phyloP scores from a whole-genome alignment of 257 asterid species.

The Solanum gandarillasii region DNA sequence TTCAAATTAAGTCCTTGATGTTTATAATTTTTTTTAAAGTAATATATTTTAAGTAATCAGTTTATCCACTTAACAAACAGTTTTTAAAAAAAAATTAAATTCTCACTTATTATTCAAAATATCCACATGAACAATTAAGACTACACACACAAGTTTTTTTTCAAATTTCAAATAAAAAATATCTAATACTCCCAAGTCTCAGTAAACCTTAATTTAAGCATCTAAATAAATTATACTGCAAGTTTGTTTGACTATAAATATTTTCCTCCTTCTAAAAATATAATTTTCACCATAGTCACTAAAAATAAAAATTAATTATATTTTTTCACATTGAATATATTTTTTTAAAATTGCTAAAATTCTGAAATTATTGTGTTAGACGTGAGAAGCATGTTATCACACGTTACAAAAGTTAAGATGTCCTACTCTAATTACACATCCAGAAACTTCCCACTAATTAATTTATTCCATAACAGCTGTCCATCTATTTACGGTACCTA shows the following conservation, averaged over 20 bases:
- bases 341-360: neutral
- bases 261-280: neutral
- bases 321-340: neutral
- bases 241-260: neutral
- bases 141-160: neutral
- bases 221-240: neutral
- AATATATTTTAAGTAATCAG: neutral
- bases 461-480: conserved; percentile 28
- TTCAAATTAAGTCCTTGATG: neutral
- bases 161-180: no score
- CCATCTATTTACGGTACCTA: conserved; percentile 2
- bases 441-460: neutral
- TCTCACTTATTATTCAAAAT: no score
- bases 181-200: neutral
- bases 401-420: conserved; percentile 2
- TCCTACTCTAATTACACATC: neutral
- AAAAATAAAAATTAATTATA: neutral
- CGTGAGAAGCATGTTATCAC: conserved; percentile 12
- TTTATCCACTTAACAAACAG: no score
- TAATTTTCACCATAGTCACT: neutral
- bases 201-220: no score
- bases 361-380: neutral
- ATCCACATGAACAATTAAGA: neutral
- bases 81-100: no score
- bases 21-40: no score